Conservation (phyloP, 495 filamentous ascomycete species). For the Aspergillus funiculosus region DNA sequence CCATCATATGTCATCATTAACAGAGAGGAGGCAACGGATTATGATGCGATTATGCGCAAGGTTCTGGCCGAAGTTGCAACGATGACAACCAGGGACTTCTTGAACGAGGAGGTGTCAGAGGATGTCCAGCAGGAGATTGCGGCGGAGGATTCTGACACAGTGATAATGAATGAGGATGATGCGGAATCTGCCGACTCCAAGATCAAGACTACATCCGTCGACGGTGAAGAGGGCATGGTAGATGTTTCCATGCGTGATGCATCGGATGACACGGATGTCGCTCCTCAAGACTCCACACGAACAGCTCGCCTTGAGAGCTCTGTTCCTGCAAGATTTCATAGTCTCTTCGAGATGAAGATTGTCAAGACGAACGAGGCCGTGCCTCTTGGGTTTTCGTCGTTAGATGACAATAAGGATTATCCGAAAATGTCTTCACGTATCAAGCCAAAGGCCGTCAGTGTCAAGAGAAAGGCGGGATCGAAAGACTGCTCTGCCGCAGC, state of each 20-base stretch:
- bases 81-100: conserved; percentile 57
- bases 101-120: conserved; percentile 43
- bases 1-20: conserved; percentile 58
- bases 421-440: conserved; percentile 52
- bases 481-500: neutral
- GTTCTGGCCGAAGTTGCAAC: conserved; percentile 50
- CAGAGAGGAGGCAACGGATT: conserved; percentile 54
- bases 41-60: conserved; percentile 57
- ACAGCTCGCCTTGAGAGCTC: conserved; percentile 34
- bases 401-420: conserved; percentile 52
- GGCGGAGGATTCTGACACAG: conserved; percentile 64
- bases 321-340: conserved; percentile 53
- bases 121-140: conserved; percentile 22
- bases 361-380: conserved; percentile 49
- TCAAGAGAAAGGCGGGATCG: neutral
- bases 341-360: conserved; percentile 65
- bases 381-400: conserved; percentile 57
- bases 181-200: conserved; percentile 63
- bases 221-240: conserved; percentile 86
- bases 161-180: conserved; percentile 69
- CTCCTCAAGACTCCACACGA: conserved; percentile 15
- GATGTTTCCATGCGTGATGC: conserved; percentile 79
- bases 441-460: conserved; percentile 9
- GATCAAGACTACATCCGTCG: conserved; percentile 68
- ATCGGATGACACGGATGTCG: conserved; percentile 28